Base-by-base conservation (phyloP, 345 rosid species). In the Gossypioides kirkii region DNA sequence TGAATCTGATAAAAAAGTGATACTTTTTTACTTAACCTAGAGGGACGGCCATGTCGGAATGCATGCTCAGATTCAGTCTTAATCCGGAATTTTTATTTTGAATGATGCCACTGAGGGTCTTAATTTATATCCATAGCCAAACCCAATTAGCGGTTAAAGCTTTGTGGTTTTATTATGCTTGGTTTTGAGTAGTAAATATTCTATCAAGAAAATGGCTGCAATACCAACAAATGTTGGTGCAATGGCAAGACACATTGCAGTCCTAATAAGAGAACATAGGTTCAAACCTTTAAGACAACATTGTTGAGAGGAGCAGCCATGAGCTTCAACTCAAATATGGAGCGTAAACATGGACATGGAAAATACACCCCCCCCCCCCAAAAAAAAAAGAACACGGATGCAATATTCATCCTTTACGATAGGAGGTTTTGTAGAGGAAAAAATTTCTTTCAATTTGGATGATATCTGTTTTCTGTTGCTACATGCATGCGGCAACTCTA, bases 1-100 rank as follows among this genome's bases (percentile, higher is more conserved):
- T 69, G 69, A 55, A 61, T 66, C 76, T 49, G 22, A 61, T 50
- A 6, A 28, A 38, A 68, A 60, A n/a, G 58, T 25, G 5, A 54
- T 47, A 25, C 28, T 46, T 61, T 32, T 47, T 67, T 62, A 45
- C 17, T 2, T 28, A 47, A 18, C 6, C 18, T 49, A 18, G 4
- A 45, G 52, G 12, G 61, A 49, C 17, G 18, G 52, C 13, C 23
- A 67, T 69, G 32, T 38, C 13, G 55, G 10, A 52, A 45, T 23
- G 38, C 18, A 45, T 66, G 8, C 55, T 13, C 20, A 5, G 55
- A 43, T 25, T 13, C 56, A 2, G 36, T 17, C 45, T 74, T 53
- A 10, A 63, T 41, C 50, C 3, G 1, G 14, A 38, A 62, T 38
- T 38, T 17, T 63, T n/a, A 16, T 18, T 63, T 46, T 63, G 14